Base-by-base conservation (phyloP, 768 basidiomycete species). In the Lactifluus echinatus region DNA sequence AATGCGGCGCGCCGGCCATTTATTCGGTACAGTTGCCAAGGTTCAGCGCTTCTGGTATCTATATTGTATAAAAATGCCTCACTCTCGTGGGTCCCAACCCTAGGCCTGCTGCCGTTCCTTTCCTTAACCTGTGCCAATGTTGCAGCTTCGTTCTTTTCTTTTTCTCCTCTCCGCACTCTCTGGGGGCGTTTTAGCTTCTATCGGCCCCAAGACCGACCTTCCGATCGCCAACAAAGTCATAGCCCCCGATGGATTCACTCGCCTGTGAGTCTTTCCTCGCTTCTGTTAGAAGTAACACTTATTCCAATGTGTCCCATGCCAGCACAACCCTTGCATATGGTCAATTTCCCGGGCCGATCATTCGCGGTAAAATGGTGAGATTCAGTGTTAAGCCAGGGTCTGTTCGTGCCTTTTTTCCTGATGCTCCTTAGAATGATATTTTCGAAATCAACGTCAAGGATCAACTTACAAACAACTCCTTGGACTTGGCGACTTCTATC, bases 161-260 rank as follows among this genome's bases (percentile, higher is more conserved):
- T 37, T 56, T 4, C 40, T 44, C 24, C 36, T 58, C 14, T 28
- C 36, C 17, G 29, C 46, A 1, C 14, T 39, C 34, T 58, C 37
- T 51, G 50, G 21, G n/a, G 31, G 15, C 15, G 33, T 45, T 21
- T 56, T 33, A 2, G 26, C 31, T 29, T 43, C 37, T n/a, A 33
- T 58, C n/a, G 57, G 57, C 3, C 52, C 51, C 10, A 8, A 8
- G 4, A 23, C 45, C 15, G 8, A 10, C n/a, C 36, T 58, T 19
- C 14, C 15, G 2, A 54, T 58, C 23, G 29, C 34, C 37, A 58
- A 58, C 40, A 28, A 34, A n/a, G 40, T 42, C 11, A 44, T 67
- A 50, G 46, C 59, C 2, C 68, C 65, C 2, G 68, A 69, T 46
- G 68, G 68, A 0, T 65, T 52, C 37, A 23, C 33, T 21, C 66